Evolutionary conservation across 371 early-diverging fungal genomes (phyloP).

Genomic region (Mucor racemosus): DNA sequence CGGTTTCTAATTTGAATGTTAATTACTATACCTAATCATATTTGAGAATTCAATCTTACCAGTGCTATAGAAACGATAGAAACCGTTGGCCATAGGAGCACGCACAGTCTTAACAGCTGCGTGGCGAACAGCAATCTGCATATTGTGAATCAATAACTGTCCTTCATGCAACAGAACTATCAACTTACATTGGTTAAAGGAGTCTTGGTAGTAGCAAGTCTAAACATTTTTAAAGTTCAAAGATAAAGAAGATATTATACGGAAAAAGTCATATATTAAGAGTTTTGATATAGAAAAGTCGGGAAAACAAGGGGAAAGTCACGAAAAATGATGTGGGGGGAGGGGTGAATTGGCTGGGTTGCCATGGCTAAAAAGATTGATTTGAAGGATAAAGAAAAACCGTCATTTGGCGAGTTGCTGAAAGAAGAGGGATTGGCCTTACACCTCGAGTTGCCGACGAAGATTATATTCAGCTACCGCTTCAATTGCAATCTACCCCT

Average conservation of each 20-base stretch:
- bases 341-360: too few species aligned
- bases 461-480: too few species aligned
- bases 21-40: not conserved
- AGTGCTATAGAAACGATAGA: conserved; percentile 65
- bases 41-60: conserved; percentile 31
- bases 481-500: too few species aligned
- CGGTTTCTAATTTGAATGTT: conserved; percentile 39
- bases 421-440: too few species aligned
- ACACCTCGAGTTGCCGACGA: too few species aligned
- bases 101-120: conserved; percentile 51
- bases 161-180: not conserved
- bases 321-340: not conserved
- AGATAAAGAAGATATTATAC: not conserved
- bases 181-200: conserved; percentile 61
- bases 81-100: conserved; percentile 59
- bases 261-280: not conserved
- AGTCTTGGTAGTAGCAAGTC: conserved; percentile 61
- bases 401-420: too few species aligned
- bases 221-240: conserved; percentile 53
- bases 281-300: not conserved
- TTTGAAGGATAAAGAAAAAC: too few species aligned
- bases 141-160: not conserved
- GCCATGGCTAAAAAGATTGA: too few species aligned
- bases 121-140: conserved; percentile 64
- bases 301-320: conserved; percentile 2